Conservation (phyloP, 2,329 filamentous ascomycete species). For the Aspergillus sp. region DNA sequence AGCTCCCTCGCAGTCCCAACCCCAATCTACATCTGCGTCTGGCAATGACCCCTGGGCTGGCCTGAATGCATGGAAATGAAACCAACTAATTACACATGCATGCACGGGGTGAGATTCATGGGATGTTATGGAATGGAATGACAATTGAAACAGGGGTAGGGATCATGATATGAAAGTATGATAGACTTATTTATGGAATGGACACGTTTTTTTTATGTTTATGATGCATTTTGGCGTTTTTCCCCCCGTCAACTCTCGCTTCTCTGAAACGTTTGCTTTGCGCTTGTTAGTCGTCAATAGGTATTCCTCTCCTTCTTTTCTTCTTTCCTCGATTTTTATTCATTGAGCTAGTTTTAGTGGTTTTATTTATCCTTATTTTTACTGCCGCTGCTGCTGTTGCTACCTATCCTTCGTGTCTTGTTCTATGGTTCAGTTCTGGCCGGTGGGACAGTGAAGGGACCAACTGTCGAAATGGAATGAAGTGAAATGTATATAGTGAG, state of each 20-base stretch:
- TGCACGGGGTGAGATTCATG: not conserved
- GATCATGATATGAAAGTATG: conserved; percentile 22
- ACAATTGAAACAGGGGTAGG: not conserved
- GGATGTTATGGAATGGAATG: no score
- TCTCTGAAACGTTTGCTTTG: not conserved
- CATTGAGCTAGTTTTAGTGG: not conserved
- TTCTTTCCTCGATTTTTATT: not conserved
- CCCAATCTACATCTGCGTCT: conserved; percentile 32
- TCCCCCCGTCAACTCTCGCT: not conserved
- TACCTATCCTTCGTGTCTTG: not conserved
- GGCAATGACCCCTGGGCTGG: conserved; percentile 68
- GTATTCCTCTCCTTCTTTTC: not conserved
- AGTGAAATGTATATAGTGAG: not conserved
- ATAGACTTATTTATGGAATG: conserved; percentile 20
- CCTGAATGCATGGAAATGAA: conserved; percentile 67
- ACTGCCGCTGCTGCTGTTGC: not conserved
- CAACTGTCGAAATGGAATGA: not conserved
- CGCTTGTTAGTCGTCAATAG: no score
- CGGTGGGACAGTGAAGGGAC: not conserved
- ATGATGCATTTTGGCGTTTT: conserved; percentile 6
- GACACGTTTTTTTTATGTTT: not conserved
- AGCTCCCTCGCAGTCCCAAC: conserved; percentile 40
- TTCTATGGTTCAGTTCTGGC: not conserved
- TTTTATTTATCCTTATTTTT: not conserved
- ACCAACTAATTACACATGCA: not conserved